phyloP scores from a whole-genome alignment of 2,329 filamentous ascomycete species.

The Ustulina deusta region DNA sequence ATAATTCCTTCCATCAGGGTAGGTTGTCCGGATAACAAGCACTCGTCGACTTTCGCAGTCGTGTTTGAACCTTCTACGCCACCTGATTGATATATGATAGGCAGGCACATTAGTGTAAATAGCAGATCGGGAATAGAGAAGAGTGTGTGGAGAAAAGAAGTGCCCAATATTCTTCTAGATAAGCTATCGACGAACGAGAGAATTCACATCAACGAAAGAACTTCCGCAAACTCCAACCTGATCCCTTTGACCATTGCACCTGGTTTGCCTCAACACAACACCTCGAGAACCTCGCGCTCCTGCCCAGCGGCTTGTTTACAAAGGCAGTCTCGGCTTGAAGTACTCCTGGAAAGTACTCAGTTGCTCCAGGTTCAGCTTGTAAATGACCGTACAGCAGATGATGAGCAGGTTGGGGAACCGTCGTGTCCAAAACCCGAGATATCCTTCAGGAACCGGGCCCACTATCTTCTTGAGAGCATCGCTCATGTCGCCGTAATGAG shows the following conservation, averaged over 20 bases:
- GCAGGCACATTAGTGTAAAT: not conserved
- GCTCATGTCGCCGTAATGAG: constrained; percentile 97
- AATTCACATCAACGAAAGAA: not conserved
- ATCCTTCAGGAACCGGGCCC: constrained; percentile 81
- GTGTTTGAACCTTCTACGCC: not conserved
- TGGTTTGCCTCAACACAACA: too few relatives aligned
- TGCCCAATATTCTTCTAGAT: not conserved
- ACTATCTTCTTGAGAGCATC: constrained; percentile 77
- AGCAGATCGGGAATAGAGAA: not conserved
- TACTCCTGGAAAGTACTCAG: constrained; percentile 79
- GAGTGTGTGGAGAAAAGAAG: not conserved
- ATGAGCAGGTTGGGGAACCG: constrained; percentile 84
- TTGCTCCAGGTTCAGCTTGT: constrained; percentile 71
- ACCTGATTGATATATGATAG: not conserved
- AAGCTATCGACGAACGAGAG: not conserved
- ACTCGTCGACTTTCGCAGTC: not conserved
- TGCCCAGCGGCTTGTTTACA: constrained; percentile 14
- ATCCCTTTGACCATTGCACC: too few relatives aligned
- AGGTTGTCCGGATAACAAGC: constrained; percentile 23
- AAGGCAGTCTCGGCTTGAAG: constrained; percentile 56
- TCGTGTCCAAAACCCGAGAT: constrained; percentile 84
- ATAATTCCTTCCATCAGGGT: constrained; percentile 8
- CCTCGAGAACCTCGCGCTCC: not conserved
- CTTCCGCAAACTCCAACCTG: not conserved
- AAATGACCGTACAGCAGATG: constrained; percentile 80